A percentile compares a stretch with the other conserved stretches of the same genome.
phyloP scores from a whole-genome alignment of 176 grass and related monocot species.

The Cenchrus purpureus region DNA sequence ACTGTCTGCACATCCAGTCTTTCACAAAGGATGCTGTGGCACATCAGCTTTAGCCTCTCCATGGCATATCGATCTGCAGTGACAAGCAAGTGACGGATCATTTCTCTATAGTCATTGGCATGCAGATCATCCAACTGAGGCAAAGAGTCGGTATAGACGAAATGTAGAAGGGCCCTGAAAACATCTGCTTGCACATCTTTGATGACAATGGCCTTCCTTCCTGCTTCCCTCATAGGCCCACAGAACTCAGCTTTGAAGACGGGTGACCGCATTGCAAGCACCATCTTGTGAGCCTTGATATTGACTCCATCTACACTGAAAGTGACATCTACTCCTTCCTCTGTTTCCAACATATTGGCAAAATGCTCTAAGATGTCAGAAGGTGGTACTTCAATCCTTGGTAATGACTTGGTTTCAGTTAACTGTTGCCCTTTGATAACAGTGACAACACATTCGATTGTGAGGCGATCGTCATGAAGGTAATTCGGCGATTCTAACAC shows the following conservation, averaged over 20 bases:
- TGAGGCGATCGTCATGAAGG: neutral
- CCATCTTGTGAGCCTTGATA: neutral
- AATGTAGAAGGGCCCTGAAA: constrained; percentile 43
- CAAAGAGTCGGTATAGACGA: constrained; percentile 42
- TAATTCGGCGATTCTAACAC: neutral
- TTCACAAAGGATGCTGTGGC: constrained; percentile 12
- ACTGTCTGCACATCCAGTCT: constrained; percentile 33
- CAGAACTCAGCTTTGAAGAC: neutral
- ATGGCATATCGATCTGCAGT: constrained; percentile 48
- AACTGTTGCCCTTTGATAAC: neutral
- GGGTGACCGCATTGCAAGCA: neutral
- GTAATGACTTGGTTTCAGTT: neutral
- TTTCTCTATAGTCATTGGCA: neutral
- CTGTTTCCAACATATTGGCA: neutral
- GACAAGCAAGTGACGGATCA: constrained; percentile 41
- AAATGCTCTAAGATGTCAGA: neutral
- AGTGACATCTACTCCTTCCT: constrained; percentile 21
- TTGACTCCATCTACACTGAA: constrained; percentile 31
- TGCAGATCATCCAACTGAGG: neutral
- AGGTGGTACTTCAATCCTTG: neutral
- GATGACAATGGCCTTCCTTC: neutral
- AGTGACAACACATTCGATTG: neutral
- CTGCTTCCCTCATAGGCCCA: constrained; percentile 4
- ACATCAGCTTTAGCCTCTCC: constrained; percentile 41
- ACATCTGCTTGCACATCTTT: constrained; percentile 45